Evolutionary conservation across 1,139 yeast species (phyloP).

Genomic region (Yamadazyma sp.): DNA sequence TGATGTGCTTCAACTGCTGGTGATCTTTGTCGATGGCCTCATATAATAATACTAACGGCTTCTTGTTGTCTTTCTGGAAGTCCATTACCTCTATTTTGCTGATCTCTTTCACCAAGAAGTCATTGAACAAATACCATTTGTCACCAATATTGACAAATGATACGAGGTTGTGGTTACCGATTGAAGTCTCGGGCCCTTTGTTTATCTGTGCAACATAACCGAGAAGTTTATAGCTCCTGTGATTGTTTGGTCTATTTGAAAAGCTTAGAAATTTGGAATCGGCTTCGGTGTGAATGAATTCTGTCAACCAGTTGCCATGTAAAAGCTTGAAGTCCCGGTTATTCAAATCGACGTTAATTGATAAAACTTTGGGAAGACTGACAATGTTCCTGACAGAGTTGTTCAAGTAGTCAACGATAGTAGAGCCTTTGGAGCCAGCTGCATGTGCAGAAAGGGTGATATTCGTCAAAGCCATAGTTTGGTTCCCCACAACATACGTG

Average conservation of each 20-base stretch:
- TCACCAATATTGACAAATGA: slow-evolving; percentile 55
- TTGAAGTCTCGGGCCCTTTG: slow-evolving; percentile 48
- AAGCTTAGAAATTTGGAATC: slow-evolving; percentile 23
- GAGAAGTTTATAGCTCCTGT: slow-evolving; percentile 53
- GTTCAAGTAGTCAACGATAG: slow-evolving; percentile 48
- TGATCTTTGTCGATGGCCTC: slow-evolving; percentile 37
- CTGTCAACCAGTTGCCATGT: slow-evolving; percentile 47
- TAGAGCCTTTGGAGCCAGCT: slow-evolving; percentile 22
- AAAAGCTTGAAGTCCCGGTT: slow-evolving; percentile 47
- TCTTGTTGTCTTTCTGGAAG: slow-evolving; percentile 75
- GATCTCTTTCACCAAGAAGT: slow-evolving; percentile 81
- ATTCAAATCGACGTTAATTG: slow-evolving; percentile 57
- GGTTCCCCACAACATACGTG: slow-evolving; percentile 35
- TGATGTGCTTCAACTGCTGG: slow-evolving; percentile 18
- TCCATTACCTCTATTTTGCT: slow-evolving; percentile 73
- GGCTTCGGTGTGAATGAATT: slow-evolving; percentile 9
- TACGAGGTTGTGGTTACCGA: slow-evolving; percentile 57
- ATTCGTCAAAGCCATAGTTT: slow-evolving; percentile 21
- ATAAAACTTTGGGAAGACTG: slow-evolving; percentile 65
- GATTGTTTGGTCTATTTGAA: slow-evolving; percentile 16
- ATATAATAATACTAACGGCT: slow-evolving; percentile 74
- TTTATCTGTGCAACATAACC: slow-evolving; percentile 73
- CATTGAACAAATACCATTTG: slow-evolving; percentile 86
- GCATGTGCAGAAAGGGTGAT: slow-evolving; percentile 10
- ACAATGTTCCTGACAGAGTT: slow-evolving; percentile 39